Evolutionary conservation across 2,329 filamentous ascomycete species (phyloP).

Genomic region (Phaeophleospora eucalypticola): DNA sequence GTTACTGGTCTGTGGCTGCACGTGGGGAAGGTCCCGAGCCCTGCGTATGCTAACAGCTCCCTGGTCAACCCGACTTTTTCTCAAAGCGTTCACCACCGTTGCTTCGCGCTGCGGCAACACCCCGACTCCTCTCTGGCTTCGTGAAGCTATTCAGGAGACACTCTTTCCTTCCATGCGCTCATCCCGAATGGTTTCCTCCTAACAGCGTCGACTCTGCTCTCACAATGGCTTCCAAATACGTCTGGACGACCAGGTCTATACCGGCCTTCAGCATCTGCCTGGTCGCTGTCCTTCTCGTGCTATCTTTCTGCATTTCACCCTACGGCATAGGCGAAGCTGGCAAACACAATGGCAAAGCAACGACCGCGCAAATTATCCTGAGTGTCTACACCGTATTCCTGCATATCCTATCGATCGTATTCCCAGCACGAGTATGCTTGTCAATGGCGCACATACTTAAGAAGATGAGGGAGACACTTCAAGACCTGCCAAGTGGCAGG

Average conservation of each 20-base stretch:
- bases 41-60: conserved; percentile 1
- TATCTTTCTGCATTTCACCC: conserved; percentile 27
- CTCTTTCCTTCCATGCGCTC: neutral
- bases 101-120: conserved; percentile 1
- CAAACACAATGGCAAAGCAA: conserved; percentile 25
- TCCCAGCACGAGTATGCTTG: conserved; percentile 60
- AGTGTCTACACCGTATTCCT: conserved; percentile 59
- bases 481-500: conserved; percentile 17
- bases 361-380: conserved; percentile 27
- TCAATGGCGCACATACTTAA: conserved; percentile 56
- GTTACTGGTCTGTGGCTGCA: conserved; percentile 3
- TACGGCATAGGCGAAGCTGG: conserved; percentile 24
- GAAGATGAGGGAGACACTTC: conserved; percentile 22
- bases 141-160: neutral
- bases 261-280: conserved; percentile 26
- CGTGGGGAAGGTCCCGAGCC: conserved; percentile 6
- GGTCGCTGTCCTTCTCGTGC: conserved; percentile 23
- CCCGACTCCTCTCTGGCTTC: neutral
- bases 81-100: neutral
- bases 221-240: conserved; percentile 19
- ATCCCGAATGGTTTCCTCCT: conserved; percentile 4
- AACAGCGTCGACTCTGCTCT: neutral
- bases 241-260: conserved; percentile 28
- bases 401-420: conserved; percentile 60
- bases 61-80: conserved; percentile 1